Evolutionary conservation across 73 alveolate species (phyloP), one percentile per base, ranked within the genome.

Genomic region (Paramecium sonneborni): DNA sequence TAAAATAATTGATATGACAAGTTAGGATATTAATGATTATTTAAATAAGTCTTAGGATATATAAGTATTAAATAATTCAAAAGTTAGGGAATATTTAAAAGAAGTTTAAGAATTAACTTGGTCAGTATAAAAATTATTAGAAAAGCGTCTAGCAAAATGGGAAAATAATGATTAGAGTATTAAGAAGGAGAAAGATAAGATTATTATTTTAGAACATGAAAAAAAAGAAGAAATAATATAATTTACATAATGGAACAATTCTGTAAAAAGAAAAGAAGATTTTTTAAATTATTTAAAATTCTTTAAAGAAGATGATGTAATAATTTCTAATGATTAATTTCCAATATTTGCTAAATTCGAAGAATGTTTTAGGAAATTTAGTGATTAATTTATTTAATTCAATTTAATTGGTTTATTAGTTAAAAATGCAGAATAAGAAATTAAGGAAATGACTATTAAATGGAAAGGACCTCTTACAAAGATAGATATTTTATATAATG

Each of bases 1-100:
- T 32, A 62, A 62, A 12, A 62, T 62, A 26, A 62, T 62, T 62
- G 84, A 62, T 62, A 62, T 62, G 84, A 62, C 84, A 30, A 26
- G 44, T 24, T 14, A 44, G 10, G 84, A 62, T 30, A 32, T 26
- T 30, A 62, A 62, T 62, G 84, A 62, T 32, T 62, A 62, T n/a
- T 3, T 62, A 62, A 62, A 62, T 62, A 26, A 62, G 23, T 7
- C 39, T 26, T 30, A 62, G 2, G 84, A 32, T 30, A 28, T 30
- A 0, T 26, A 62, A 12, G 23, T 32, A 9, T 10, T 6, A 26
- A 21, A 7, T 26, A 62, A 62, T 26, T 23, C 20, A 32, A 26
- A 4, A 0, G 84, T 62, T 30, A 62, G 44, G 26, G 84, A 62
- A 26, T 26, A 62, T 24, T 62, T 62, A 26, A 62, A 62, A 6